phyloP scores from a whole-genome alignment of 2,329 filamentous ascomycete species.

The Cercospora berteroae region DNA sequence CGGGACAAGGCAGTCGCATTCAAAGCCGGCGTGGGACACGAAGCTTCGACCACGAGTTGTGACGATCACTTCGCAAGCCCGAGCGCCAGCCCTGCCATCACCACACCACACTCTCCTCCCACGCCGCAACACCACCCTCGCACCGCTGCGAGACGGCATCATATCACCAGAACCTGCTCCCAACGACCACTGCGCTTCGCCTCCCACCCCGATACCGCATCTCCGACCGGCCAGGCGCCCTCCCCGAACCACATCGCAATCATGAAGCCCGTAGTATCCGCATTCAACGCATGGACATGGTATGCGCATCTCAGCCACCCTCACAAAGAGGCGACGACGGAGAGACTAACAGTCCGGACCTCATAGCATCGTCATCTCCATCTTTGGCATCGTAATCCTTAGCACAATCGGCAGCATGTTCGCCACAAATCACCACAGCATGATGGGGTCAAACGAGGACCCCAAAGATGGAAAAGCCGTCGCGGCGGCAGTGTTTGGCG shows the following conservation, averaged over 20 bases:
- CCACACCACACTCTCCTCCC: background rate
- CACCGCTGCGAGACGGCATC: background rate
- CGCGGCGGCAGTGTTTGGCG: slow-evolving; percentile 79
- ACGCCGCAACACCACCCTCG: slow-evolving; percentile 1
- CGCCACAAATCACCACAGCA: slow-evolving; percentile 71
- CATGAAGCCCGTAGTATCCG: slow-evolving; percentile 94
- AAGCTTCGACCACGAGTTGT: slow-evolving; percentile 5
- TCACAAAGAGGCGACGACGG: background rate
- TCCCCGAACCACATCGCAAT: slow-evolving; percentile 39
- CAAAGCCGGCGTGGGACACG: slow-evolving; percentile 2
- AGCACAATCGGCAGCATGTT: slow-evolving; percentile 70
- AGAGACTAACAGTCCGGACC: slow-evolving; percentile 9
- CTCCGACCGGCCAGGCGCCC: slow-evolving; percentile 11
- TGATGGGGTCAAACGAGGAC: slow-evolving; percentile 70
- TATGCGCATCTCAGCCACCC: slow-evolving; percentile 47
- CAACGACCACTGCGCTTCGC: background rate
- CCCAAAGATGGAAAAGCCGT: slow-evolving; percentile 69
- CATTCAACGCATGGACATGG: slow-evolving; percentile 94
- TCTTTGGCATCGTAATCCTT: slow-evolving; percentile 64
- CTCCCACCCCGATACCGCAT: background rate
- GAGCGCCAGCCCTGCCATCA: slow-evolving; percentile 1
- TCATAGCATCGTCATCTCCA: slow-evolving; percentile 66
- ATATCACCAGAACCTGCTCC: background rate
- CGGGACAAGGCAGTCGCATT: slow-evolving; percentile 9
- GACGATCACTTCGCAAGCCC: slow-evolving; percentile 5